Evolutionary conservation across 352 stramenopile genomes (phyloP), one percentile per base, ranked within the genome.

Genomic region (Phytophthora aleatoria): DNA sequence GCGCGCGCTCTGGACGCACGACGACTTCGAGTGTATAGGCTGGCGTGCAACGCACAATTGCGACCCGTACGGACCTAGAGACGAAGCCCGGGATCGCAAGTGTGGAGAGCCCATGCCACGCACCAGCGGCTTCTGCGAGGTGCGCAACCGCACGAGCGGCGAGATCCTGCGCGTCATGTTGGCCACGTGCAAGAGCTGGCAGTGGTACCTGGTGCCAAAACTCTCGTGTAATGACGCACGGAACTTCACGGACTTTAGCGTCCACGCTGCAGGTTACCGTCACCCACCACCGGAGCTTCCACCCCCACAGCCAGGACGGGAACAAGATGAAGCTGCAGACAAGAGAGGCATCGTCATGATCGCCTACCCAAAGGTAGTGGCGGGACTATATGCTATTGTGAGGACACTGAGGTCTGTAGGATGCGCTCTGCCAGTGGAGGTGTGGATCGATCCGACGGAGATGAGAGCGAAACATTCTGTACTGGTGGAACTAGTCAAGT

Each of bases 21-120:
- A 74, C 44, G 79, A 89, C 15, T 91, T 92, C 52, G 76, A 93
- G 69, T 94, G 86, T 61, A 50, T 92, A 8, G 84, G 81, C 44
- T 94, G 85, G 85, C 65, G 71, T 24, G 81, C 83, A 6, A 91
- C 85, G n/a, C 72, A 79, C 61, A 36, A 52, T 11, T 94, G 85
- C 60, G 74, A 90, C 49, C 83, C 81, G 47, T 83, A 87, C 57
- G 83, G 81, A 0, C 53, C 68, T 45, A 69, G 79, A 9, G 83
- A 92, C 44, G 20, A 39, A 2, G 44, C 49, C 0, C 67, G 72
- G 1, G 86, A 92, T 47, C 75, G 75, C 24, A 16, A 47, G 13
- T 90, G 83, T 31, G 54, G 83, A 30, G 57, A 83, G 39, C 69
- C 67, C 6, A 71, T 89, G 53, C 61, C 78, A 20, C 71, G 75